Percentiles rank a stretch among this genome's conserved stretches.
Evolutionary conservation across 2,329 filamentous ascomycete species (phyloP).

Genomic region (Truncatella angustata): DNA sequence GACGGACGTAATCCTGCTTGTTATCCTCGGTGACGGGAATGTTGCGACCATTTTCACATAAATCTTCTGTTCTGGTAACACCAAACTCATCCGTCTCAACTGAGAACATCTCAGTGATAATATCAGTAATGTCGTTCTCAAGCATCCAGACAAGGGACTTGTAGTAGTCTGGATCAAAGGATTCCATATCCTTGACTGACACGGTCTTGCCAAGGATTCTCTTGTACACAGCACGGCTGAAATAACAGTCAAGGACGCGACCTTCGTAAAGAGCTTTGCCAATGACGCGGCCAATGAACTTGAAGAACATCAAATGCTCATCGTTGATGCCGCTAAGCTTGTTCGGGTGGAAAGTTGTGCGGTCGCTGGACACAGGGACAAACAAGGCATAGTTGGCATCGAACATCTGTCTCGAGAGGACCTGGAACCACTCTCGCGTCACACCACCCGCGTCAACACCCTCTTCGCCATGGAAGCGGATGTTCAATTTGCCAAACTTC

Average conservation of each 20-base stretch:
- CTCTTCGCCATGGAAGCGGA: constrained; percentile 95
- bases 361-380: constrained; percentile 92
- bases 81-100: constrained; percentile 94
- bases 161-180: constrained; percentile 97
- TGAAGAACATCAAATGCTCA: constrained; percentile 97
- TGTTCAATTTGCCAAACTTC: constrained; percentile 98
- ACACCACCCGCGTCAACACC: constrained; percentile 97
- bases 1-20: constrained; percentile 94
- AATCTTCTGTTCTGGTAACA: constrained; percentile 80
- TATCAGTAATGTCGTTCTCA: constrained; percentile 96
- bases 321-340: constrained; percentile 90
- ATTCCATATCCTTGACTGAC: constrained; percentile 99
- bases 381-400: constrained; percentile 97
- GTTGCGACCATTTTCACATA: constrained; percentile 84
- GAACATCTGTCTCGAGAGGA: constrained; percentile 96
- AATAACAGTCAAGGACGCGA: constrained; percentile 94
- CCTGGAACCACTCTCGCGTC: constrained; percentile 98
- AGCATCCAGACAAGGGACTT: constrained; percentile 98
- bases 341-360: constrained; percentile 98
- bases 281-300: constrained; percentile 97
- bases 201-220: constrained; percentile 92
- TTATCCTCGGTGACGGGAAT: constrained; percentile 96
- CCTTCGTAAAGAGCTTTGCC: constrained; percentile 97
- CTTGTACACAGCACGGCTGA: constrained; percentile 98
- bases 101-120: constrained; percentile 95